These are phyloP conservation scores for Cytospora mali DNA, from an alignment of 2,329 filamentous ascomycete genomes.

Conservation along the genomic window DNA sequence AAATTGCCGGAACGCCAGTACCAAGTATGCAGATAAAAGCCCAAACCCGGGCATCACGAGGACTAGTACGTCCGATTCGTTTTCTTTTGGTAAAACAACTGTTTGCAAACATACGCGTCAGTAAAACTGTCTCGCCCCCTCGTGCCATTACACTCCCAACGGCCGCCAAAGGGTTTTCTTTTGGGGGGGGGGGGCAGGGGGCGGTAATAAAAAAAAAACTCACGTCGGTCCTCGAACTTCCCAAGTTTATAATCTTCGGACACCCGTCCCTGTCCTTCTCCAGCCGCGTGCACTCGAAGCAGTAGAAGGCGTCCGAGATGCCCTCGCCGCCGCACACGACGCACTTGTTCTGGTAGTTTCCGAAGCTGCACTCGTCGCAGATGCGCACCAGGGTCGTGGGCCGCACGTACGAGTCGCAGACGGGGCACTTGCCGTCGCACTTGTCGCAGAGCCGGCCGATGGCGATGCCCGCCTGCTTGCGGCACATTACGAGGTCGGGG, in stretches of 20 bases:
- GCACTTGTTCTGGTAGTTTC: conserved; percentile 99
- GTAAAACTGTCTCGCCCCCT: background rate
- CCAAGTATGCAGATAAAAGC: conserved; percentile 31
- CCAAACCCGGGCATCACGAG: conserved; percentile 52
- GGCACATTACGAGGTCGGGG: conserved; percentile 99
- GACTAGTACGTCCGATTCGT: conserved; percentile 64
- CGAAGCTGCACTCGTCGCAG: conserved; percentile 99
- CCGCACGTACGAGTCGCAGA: conserved; percentile 98
- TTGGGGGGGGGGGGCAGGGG: conserved; percentile 52
- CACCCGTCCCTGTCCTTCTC: conserved; percentile 98
- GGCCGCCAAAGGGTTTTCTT: no score
- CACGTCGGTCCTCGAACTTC: conserved; percentile 92
- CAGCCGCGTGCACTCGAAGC: conserved; percentile 95
- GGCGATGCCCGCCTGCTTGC: conserved; percentile 95
- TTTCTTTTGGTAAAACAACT: conserved; percentile 69
- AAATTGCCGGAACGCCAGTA: conserved; percentile 24
- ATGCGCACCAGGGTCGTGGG: conserved; percentile 97
- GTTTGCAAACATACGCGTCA: conserved; percentile 18
- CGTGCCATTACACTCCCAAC: background rate
- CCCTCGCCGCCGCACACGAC: conserved; percentile 98
- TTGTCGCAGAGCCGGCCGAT: conserved; percentile 99
- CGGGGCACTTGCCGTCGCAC: conserved; percentile 98
- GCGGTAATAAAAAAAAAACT: conserved; percentile 39
- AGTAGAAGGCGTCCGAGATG: conserved; percentile 98
- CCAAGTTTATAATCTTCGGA: conserved; percentile 98